phyloP scores from a whole-genome alignment of 192 early-diverging fungal species.

The Cetraspora pellucida region DNA sequence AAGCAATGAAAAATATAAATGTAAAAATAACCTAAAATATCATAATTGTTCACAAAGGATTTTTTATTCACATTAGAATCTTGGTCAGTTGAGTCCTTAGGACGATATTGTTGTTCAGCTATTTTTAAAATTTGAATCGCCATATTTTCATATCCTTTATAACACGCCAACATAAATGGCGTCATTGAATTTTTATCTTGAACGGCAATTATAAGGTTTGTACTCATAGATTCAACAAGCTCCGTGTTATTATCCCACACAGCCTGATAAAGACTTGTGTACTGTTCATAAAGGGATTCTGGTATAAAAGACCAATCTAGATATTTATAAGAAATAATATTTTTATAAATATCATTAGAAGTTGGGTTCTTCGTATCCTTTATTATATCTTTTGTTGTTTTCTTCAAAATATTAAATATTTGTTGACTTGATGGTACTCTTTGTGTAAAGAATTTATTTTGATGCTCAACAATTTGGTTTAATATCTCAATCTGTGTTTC shows the following conservation, averaged over 20 bases:
- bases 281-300: neutral
- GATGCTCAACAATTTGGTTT: no score
- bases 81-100: neutral
- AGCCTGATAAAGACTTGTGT: neutral
- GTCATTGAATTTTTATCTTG: neutral
- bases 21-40: neutral
- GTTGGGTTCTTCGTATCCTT: no score
- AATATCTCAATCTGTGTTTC: no score
- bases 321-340: no score
- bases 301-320: neutral
- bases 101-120: neutral
- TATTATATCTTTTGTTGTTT: no score
- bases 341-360: no score
- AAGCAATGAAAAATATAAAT: no score
- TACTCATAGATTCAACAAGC: neutral
- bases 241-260: neutral
- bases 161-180: conserved; percentile 4
- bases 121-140: conserved; percentile 6
- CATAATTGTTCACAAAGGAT: neutral
- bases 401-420: no score
- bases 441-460: no score
- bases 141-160: neutral
- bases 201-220: neutral
- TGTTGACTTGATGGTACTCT: no score
- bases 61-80: neutral